Conservation (phyloP, 495 filamentous ascomycete genomes). For the Aspergillus cavernicola region DNA sequence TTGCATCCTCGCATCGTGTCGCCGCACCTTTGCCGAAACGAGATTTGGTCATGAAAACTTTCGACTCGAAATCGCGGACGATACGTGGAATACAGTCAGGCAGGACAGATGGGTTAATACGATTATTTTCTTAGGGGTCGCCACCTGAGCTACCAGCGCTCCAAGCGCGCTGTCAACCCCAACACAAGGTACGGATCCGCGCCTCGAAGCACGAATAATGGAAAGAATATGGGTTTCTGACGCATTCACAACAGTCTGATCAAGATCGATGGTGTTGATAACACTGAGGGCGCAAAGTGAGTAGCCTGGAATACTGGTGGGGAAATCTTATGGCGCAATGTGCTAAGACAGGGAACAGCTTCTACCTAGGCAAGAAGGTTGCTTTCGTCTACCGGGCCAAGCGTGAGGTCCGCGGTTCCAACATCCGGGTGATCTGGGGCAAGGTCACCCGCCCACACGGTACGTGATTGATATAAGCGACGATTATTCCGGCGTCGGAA, state of each 20-base stretch:
- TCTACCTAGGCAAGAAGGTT: constrained; percentile 93
- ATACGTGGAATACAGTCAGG: constrained; percentile 10
- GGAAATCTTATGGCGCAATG: constrained; percentile 1
- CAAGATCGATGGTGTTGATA: constrained; percentile 96
- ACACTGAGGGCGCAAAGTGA: constrained; percentile 78
- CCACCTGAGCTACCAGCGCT: constrained; percentile 91
- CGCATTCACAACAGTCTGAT: constrained; percentile 55
- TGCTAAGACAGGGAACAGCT: constrained; percentile 47
- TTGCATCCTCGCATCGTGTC: constrained; percentile 29
- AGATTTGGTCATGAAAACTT: constrained; percentile 7
- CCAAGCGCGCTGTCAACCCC: constrained; percentile 78
- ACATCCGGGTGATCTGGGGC: constrained; percentile 99
- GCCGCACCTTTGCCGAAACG: constrained; percentile 22
- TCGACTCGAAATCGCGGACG: constrained; percentile 10
- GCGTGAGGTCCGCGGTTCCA: constrained; percentile 88
- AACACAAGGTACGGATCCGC: constrained; percentile 56
- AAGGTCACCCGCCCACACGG: constrained; percentile 94
- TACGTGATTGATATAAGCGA: constrained; percentile 39
- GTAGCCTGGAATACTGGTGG: constrained; percentile 26
- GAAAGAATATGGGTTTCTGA: constrained; percentile 29
- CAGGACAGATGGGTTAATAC: constrained; percentile 33
- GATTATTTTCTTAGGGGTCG: constrained; percentile 62
- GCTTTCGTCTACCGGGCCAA: constrained; percentile 95
- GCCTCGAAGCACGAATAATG: constrained; percentile 9
- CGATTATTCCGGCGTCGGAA: background rate